phyloP scores from a whole-genome alignment of 257 asterid species.

The Solanum okadae region DNA sequence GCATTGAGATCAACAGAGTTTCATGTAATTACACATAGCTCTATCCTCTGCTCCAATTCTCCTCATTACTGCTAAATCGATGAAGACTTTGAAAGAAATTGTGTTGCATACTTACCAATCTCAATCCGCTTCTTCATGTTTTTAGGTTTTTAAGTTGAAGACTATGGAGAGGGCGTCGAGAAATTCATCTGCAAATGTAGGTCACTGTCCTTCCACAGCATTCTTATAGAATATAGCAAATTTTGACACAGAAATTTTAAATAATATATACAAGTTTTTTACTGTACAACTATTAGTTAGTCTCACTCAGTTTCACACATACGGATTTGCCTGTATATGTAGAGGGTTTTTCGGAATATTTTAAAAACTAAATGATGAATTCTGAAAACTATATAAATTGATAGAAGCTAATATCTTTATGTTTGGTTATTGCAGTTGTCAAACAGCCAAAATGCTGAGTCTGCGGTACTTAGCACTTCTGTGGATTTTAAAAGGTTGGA shows the following conservation, averaged over 20 bases:
- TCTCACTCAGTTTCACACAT: neutral
- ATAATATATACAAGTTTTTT: neutral
- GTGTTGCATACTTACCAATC: neutral
- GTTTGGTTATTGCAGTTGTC: constrained; percentile 13
- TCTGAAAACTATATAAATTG: neutral
- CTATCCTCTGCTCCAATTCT: neutral
- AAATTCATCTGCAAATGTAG: constrained; percentile 40
- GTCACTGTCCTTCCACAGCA: neutral
- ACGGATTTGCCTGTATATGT: neutral
- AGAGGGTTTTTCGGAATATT: neutral
- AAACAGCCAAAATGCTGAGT: constrained; percentile 2
- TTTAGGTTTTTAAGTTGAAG: constrained; percentile 47
- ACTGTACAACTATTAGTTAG: neutral
- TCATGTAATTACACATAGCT: constrained; percentile 33
- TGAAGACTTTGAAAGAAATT: neutral
- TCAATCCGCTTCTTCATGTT: neutral
- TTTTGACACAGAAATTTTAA: neutral
- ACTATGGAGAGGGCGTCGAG: constrained; percentile 53
- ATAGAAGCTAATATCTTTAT: neutral
- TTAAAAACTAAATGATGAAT: neutral
- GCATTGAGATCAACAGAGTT: constrained; percentile 26
- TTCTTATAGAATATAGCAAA: neutral
- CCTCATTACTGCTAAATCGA: neutral
- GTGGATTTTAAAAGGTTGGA: constrained; percentile 27
- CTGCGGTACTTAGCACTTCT: constrained; percentile 5